phyloP scores from a whole-genome alignment of 1,284 basidiomycete genomes.

The Leccinum olivaceoglutinosum region DNA sequence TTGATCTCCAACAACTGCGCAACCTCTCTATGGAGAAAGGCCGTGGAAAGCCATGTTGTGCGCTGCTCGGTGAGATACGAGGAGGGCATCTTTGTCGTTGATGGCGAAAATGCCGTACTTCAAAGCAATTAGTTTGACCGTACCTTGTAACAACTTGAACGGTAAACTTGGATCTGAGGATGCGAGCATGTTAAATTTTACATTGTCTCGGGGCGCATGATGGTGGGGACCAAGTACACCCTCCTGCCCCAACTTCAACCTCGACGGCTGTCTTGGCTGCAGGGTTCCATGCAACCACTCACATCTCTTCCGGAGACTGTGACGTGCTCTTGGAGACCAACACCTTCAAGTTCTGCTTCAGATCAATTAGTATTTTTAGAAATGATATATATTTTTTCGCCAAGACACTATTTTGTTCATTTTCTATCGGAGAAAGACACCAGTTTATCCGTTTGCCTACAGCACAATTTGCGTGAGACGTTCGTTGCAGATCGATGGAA shows the following conservation, averaged over 20 bases:
- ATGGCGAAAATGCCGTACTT: slow-evolving; percentile 91
- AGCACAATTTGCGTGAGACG: slow-evolving; percentile 40
- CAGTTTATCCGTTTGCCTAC: slow-evolving; percentile 97
- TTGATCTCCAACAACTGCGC: too few species aligned
- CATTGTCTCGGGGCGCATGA: slow-evolving; percentile 97
- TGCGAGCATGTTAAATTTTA: slow-evolving; percentile 29
- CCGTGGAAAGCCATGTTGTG: too few species aligned
- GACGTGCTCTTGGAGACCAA: slow-evolving; percentile 96
- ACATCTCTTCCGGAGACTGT: slow-evolving; percentile 80
- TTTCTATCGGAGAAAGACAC: slow-evolving; percentile 97
- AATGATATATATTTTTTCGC: slow-evolving; percentile 96
- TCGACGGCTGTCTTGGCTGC: slow-evolving; percentile 60
- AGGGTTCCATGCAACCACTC: slow-evolving; percentile 78
- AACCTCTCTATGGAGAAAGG: too few species aligned
- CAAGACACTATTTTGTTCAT: slow-evolving; percentile 76
- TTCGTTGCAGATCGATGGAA: slow-evolving; percentile 92
- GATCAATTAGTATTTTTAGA: slow-evolving; percentile 66
- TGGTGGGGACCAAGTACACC: slow-evolving; percentile 92
- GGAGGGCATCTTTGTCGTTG: slow-evolving; percentile 63
- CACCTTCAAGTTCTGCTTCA: slow-evolving; percentile 76
- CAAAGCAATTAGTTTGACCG: slow-evolving; percentile 96
- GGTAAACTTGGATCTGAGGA: slow-evolving; percentile 5
- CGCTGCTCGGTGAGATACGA: too few species aligned
- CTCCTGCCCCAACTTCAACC: slow-evolving; percentile 70
- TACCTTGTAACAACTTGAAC: slow-evolving; percentile 50